phyloP scores from a whole-genome alignment of 2,329 filamentous ascomycete species.

The Xylariaceae sp. region DNA sequence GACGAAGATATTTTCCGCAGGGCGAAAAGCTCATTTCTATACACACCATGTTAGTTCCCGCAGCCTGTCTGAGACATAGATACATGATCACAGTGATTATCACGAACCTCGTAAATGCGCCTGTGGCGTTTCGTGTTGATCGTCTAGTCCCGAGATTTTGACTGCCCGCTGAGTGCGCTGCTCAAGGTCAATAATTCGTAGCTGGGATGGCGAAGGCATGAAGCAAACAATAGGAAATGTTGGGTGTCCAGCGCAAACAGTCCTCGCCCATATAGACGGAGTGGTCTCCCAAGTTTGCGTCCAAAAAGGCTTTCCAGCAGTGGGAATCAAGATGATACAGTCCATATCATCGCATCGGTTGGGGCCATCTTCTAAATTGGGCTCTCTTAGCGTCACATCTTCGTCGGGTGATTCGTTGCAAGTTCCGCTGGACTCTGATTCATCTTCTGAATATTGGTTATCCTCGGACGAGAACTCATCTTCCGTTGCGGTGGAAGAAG shows the following conservation, averaged over 20 bases:
- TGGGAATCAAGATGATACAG: slow-evolving; percentile 6
- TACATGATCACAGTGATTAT: no score
- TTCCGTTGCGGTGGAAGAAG: slow-evolving; percentile 1
- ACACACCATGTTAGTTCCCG: background rate
- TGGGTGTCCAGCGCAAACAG: slow-evolving; percentile 5
- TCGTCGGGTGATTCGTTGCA: slow-evolving; percentile 1
- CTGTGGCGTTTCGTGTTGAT: slow-evolving; percentile 1
- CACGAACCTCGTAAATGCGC: slow-evolving; percentile 7
- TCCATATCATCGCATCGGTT: slow-evolving; percentile 1
- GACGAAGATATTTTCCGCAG: slow-evolving; percentile 3
- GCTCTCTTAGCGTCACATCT: slow-evolving; percentile 5
- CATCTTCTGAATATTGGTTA: slow-evolving; percentile 8
- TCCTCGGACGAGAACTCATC: slow-evolving; percentile 1
- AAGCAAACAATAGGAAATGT: slow-evolving; percentile 2
- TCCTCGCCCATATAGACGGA: slow-evolving; percentile 3
- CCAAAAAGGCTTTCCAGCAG: slow-evolving; percentile 2
- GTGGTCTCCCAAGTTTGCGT: slow-evolving; percentile 6
- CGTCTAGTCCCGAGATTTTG: background rate
- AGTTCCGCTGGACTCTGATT: background rate
- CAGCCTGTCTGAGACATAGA: no score
- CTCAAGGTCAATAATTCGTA: slow-evolving; percentile 2
- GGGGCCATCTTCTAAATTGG: slow-evolving; percentile 2
- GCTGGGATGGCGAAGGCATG: slow-evolving; percentile 1
- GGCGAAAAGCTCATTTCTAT: slow-evolving; percentile 7
- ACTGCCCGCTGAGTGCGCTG: slow-evolving; percentile 1